Evolutionary conservation across 257 asterid genomes (phyloP).

Genomic region (Buddleja alternifolia): DNA sequence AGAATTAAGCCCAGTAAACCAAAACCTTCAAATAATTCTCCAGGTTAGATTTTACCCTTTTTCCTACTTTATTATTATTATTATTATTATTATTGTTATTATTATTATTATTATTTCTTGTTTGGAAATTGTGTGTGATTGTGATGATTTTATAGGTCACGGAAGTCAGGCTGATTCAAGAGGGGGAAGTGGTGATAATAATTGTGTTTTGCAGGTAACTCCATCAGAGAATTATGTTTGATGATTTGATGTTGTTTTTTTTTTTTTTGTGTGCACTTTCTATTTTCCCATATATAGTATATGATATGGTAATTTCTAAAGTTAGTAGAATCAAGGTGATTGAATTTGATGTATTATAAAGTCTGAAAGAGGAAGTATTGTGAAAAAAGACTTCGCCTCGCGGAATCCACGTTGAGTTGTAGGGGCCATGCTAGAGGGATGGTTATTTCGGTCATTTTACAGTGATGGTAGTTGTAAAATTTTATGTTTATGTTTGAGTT

Average conservation of each 20-base stretch:
- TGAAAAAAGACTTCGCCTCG: too few species aligned
- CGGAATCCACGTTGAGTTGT: too few species aligned
- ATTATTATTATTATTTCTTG: not conserved
- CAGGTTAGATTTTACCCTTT: slow-evolving; percentile 48
- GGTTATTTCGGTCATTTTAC: too few species aligned
- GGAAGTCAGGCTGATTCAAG: slow-evolving; percentile 38
- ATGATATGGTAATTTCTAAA: not conserved
- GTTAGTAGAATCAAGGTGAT: too few species aligned
- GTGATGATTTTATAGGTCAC: slow-evolving; percentile 35
- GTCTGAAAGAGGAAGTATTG: too few species aligned
- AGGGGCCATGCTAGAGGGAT: too few species aligned
- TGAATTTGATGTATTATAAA: too few species aligned
- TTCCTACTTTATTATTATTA: not conserved
- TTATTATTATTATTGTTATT: not conserved
- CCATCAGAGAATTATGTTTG: slow-evolving; percentile 2
- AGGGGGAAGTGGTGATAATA: slow-evolving; percentile 36
- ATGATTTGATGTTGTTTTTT: not conserved
- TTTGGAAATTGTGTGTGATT: not conserved
- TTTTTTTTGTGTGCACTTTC: not conserved
- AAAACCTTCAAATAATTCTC: slow-evolving; percentile 38
- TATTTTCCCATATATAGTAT: not conserved
- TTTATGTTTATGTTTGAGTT: too few species aligned
- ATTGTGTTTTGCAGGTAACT: slow-evolving; percentile 40
- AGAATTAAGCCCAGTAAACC: slow-evolving; percentile 46
- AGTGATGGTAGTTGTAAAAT: too few species aligned